phyloP scores from a whole-genome alignment of 768 basidiomycete genomes.

The Hemileccinum impolitum region DNA sequence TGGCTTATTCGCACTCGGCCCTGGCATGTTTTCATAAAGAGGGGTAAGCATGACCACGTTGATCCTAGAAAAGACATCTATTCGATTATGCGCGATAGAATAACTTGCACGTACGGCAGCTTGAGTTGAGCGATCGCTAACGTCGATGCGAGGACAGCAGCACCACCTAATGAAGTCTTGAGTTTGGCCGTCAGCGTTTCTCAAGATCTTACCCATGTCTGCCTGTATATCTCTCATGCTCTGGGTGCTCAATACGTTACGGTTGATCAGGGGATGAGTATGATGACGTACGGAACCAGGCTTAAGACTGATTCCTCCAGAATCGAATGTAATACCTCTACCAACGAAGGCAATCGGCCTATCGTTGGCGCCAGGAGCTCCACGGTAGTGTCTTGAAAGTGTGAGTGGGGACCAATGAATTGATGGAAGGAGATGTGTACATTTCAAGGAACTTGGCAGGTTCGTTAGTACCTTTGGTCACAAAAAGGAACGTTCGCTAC shows the following conservation, averaged over 20 bases:
- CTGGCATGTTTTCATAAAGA: slow-evolving; percentile 84
- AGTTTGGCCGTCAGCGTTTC: neutral
- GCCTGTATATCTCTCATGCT: slow-evolving; percentile 83
- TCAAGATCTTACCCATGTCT: slow-evolving; percentile 67
- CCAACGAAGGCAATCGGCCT: slow-evolving; percentile 76
- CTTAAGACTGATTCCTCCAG: slow-evolving; percentile 85
- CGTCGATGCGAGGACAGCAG: slow-evolving; percentile 70
- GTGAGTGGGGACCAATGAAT: neutral
- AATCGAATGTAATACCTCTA: slow-evolving; percentile 89
- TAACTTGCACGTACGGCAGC: slow-evolving; percentile 51
- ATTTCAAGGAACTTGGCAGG: slow-evolving; percentile 88
- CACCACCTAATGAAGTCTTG: slow-evolving; percentile 51
- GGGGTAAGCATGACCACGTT: slow-evolving; percentile 74
- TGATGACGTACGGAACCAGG: slow-evolving; percentile 51
- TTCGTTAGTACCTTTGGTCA: slow-evolving; percentile 76
- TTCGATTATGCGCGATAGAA: neutral
- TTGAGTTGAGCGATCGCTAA: slow-evolving; percentile 78
- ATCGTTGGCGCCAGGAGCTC: slow-evolving; percentile 52
- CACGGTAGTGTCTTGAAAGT: slow-evolving; percentile 68
- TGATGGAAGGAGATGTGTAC: slow-evolving; percentile 35
- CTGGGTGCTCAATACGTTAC: slow-evolving; percentile 31
- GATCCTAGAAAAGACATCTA: slow-evolving; percentile 49
- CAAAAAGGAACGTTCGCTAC: slow-evolving; percentile 82
- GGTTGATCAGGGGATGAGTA: neutral
- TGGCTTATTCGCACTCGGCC: slow-evolving; percentile 63